Conservation (phyloP, 2,329 filamentous ascomycete genomes). For the Xylariaceae sp. region DNA sequence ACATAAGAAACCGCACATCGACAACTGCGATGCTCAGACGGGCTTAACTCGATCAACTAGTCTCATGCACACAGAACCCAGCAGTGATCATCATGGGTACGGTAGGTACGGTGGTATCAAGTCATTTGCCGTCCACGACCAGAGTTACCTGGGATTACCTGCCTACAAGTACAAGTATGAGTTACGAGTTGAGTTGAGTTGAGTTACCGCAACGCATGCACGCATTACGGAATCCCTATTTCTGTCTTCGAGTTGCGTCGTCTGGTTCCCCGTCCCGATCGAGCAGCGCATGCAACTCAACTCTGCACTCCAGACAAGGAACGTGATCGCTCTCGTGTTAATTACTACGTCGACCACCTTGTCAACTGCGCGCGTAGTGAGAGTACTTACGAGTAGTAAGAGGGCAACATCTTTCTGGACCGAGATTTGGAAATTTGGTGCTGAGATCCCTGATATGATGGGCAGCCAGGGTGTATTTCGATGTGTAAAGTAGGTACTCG, state of each 20-base stretch:
- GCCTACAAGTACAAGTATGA: no score
- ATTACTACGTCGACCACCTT: not conserved
- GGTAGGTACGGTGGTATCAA: no score
- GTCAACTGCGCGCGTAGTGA: constrained; percentile 4
- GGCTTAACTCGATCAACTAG: not conserved
- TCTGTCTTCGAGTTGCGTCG: not conserved
- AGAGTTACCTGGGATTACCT: no score
- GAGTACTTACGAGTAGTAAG: not conserved
- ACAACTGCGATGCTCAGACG: not conserved
- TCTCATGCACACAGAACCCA: not conserved
- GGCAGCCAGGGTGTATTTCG: constrained; percentile 24
- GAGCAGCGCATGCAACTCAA: not conserved
- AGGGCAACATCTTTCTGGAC: constrained; percentile 13
- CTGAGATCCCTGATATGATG: constrained; percentile 26
- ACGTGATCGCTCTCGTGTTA: constrained; percentile 8
- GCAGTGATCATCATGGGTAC: not conserved
- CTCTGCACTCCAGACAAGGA: not conserved
- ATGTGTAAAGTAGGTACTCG: not conserved
- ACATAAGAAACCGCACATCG: not conserved
- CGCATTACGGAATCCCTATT: not conserved
- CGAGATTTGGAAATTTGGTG: constrained; percentile 23
- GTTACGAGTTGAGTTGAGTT: no score
- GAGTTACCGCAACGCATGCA: no score
- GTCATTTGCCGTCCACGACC: no score
- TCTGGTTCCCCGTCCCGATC: not conserved